Evolutionary conservation across 306 rosid species (phyloP).

Genomic region (Cicer chorassanicum): DNA sequence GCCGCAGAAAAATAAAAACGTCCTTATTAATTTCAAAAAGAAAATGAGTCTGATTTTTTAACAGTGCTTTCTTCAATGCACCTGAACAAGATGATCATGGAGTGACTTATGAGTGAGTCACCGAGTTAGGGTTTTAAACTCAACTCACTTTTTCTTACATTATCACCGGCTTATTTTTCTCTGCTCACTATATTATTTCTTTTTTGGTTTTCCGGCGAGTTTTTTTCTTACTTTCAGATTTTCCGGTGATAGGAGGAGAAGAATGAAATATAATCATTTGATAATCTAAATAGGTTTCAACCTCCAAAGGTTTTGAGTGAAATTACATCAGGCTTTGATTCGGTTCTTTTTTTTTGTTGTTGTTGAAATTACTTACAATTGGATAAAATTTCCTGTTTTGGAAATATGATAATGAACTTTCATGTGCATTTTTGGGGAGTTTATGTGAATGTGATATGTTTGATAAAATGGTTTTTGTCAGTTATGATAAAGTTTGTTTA

Average conservation of each 20-base stretch:
- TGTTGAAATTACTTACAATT: neutral
- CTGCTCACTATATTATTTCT: neutral
- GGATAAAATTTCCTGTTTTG: neutral
- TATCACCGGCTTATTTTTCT: neutral
- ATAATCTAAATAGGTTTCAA: neutral
- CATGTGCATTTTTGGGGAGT: neutral
- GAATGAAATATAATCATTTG: neutral
- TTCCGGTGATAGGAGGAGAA: neutral
- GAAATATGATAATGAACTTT: neutral
- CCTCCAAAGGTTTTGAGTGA: neutral
- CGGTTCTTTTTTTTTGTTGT: neutral
- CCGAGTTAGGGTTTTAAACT: slow-evolving; percentile 15
- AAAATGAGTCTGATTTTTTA: neutral
- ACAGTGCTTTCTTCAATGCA: neutral
- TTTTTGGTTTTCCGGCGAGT: neutral
- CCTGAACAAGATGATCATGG: slow-evolving; percentile 8
- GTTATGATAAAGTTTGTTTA: neutral
- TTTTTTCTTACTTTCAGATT: neutral
- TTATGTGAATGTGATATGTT: neutral
- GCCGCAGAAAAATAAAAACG: neutral
- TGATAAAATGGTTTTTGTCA: neutral
- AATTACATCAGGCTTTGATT: neutral
- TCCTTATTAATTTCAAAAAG: neutral
- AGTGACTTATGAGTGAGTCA: neutral
- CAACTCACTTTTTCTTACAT: neutral